Evolutionary conservation across 192 early-diverging fungal genomes (phyloP).

Genomic region (Podila minutissima): DNA sequence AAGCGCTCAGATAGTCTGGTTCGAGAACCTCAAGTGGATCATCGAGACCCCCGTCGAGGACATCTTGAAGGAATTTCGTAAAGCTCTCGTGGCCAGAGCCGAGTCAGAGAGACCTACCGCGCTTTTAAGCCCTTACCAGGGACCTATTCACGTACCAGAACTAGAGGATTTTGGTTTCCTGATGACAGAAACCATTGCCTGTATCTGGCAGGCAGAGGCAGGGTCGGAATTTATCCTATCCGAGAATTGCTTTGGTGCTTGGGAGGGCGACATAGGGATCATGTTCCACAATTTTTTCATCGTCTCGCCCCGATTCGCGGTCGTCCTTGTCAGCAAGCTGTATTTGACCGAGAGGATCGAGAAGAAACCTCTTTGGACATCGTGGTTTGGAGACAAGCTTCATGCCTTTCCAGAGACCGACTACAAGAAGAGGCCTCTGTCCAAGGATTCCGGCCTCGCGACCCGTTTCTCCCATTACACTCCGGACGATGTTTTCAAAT

Average conservation of each 20-base stretch:
- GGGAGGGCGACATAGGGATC: constrained; percentile 16
- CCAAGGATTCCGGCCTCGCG: background rate
- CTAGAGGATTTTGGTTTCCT: constrained; percentile 14
- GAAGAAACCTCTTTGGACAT: background rate
- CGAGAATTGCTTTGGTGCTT: constrained; percentile 37
- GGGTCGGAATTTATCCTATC: constrained; percentile 45
- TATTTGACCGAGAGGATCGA: background rate
- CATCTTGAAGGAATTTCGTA: constrained; percentile 6
- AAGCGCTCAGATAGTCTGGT: constrained; percentile 25
- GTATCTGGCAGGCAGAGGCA: constrained; percentile 46
- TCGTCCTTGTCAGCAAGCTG: constrained; percentile 25
- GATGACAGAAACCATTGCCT: constrained; percentile 9
- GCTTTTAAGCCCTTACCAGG: constrained; percentile 2
- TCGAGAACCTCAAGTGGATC: constrained; percentile 41
- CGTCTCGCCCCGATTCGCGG: constrained; percentile 43
- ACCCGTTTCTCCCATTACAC: background rate
- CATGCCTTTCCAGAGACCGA: constrained; percentile 11
- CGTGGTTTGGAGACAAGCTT: constrained; percentile 14
- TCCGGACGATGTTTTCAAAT: constrained; percentile 25
- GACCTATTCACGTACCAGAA: constrained; percentile 19
- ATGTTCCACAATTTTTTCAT: constrained; percentile 43
- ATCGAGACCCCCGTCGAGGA: constrained; percentile 25
- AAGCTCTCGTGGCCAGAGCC: background rate
- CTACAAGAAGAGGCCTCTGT: constrained; percentile 9
- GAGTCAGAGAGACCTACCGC: background rate